A percentile compares a stretch with the other conserved stretches of the same genome.
Conservation (phyloP, 768 basidiomycete species). For the Pulveroboletus sp. region DNA sequence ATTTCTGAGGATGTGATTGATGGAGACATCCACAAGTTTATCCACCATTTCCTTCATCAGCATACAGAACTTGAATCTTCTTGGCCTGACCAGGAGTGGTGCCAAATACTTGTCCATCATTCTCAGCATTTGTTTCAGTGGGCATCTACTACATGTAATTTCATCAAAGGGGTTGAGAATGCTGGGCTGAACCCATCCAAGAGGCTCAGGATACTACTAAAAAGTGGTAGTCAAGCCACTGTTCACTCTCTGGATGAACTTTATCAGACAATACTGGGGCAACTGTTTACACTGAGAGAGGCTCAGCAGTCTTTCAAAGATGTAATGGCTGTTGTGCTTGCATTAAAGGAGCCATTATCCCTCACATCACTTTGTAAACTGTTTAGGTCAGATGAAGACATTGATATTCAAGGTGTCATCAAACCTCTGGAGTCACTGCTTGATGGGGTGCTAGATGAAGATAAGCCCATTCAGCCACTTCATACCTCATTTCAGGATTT, state of each 20-base stretch:
- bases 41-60: background rate
- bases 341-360: too few relatives aligned
- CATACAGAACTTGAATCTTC: background rate
- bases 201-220: background rate
- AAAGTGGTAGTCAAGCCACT: background rate
- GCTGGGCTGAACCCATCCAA: background rate
- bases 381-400: too few relatives aligned
- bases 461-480: too few relatives aligned
- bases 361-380: too few relatives aligned
- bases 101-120: constrained; percentile 8
- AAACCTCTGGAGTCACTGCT: too few relatives aligned
- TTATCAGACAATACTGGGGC: too few relatives aligned
- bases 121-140: constrained; percentile 21
- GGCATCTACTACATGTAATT: background rate
- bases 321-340: too few relatives aligned
- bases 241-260: background rate
- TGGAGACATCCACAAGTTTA: constrained; percentile 1
- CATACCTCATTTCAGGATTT: too few relatives aligned
- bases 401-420: too few relatives aligned
- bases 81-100: constrained; percentile 13
- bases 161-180: background rate
- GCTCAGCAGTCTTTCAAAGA: too few relatives aligned
- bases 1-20: background rate
- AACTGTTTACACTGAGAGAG: too few relatives aligned
- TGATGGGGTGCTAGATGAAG: too few relatives aligned